Evolutionary conservation across 1,139 yeast species (phyloP).

Genomic region (Magnusiomyces suaveolens): DNA sequence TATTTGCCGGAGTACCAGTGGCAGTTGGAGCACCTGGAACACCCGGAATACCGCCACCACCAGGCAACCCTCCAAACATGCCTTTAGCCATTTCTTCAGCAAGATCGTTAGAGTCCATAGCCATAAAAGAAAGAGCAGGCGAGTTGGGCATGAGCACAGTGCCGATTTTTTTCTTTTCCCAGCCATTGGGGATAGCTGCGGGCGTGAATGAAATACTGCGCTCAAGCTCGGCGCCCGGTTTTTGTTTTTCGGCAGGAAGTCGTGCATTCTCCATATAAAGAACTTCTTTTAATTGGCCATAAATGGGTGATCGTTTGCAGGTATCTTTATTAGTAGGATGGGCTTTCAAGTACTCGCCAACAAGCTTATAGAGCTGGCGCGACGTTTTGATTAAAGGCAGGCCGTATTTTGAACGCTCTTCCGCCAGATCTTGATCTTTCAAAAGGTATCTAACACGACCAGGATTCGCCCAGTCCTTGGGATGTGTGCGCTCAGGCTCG

Average conservation of each 20-base stretch:
- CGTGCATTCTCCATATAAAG: background rate
- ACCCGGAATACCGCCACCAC: background rate
- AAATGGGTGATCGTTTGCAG: constrained; percentile 51
- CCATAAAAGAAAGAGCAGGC: constrained; percentile 1
- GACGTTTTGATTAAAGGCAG: constrained; percentile 40
- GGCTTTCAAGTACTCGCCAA: constrained; percentile 51
- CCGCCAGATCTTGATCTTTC: constrained; percentile 22
- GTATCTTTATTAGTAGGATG: constrained; percentile 67
- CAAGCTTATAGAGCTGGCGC: constrained; percentile 51
- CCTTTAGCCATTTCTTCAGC: background rate
- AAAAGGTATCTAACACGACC: constrained; percentile 78
- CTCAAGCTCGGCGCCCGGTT: background rate
- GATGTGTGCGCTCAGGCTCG: constrained; percentile 67
- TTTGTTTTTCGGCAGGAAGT: background rate
- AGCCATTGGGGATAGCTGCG: background rate
- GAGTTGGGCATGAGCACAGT: constrained; percentile 1
- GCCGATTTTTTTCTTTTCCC: constrained; percentile 1
- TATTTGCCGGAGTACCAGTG: background rate
- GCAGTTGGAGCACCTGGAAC: background rate
- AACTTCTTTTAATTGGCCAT: constrained; percentile 32
- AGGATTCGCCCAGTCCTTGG: constrained; percentile 95
- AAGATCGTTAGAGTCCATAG: background rate
- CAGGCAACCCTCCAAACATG: constrained; percentile 1
- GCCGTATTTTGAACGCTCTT: constrained; percentile 10
- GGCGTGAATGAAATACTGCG: background rate